These are phyloP conservation scores for Microsporum audouinii DNA, from an alignment of 2,329 filamentous ascomycete species.

Conservation along the genomic window DNA sequence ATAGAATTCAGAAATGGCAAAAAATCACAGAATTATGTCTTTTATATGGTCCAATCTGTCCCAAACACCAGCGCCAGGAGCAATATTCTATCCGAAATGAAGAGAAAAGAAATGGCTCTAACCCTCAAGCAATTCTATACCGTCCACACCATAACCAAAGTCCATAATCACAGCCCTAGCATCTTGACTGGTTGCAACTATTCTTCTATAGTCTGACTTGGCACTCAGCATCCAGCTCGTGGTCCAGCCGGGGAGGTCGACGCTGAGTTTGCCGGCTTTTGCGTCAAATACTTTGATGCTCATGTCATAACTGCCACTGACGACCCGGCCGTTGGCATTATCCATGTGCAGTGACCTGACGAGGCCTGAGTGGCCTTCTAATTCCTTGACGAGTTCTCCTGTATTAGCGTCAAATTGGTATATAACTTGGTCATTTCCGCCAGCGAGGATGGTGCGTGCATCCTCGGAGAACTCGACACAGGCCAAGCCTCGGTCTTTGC, in stretches of 20 bases:
- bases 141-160: conserved; percentile 53
- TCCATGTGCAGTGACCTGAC: conserved; percentile 89
- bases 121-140: conserved; percentile 41
- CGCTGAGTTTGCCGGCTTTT: conserved; percentile 61
- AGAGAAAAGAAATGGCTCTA: conserved; percentile 13
- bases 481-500: conserved; percentile 84
- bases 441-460: conserved; percentile 82
- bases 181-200: conserved; percentile 90
- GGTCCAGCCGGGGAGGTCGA: conserved; percentile 90
- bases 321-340: conserved; percentile 68
- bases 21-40: background rate
- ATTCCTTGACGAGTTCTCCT: conserved; percentile 67
- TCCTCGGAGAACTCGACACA: conserved; percentile 96
- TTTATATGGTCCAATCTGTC: background rate
- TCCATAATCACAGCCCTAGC: conserved; percentile 87
- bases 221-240: conserved; percentile 93
- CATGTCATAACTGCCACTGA: conserved; percentile 89
- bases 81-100: background rate
- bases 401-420: conserved; percentile 93
- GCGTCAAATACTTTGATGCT: conserved; percentile 93
- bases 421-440: conserved; percentile 89
- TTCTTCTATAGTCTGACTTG: conserved; percentile 87
- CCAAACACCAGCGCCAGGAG: background rate
- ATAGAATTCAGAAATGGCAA: background rate
- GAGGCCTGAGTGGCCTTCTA: conserved; percentile 71